Evolutionary conservation across 108 stramenopile species (phyloP).

Genomic region (Phaeodactylum tricornutum): DNA sequence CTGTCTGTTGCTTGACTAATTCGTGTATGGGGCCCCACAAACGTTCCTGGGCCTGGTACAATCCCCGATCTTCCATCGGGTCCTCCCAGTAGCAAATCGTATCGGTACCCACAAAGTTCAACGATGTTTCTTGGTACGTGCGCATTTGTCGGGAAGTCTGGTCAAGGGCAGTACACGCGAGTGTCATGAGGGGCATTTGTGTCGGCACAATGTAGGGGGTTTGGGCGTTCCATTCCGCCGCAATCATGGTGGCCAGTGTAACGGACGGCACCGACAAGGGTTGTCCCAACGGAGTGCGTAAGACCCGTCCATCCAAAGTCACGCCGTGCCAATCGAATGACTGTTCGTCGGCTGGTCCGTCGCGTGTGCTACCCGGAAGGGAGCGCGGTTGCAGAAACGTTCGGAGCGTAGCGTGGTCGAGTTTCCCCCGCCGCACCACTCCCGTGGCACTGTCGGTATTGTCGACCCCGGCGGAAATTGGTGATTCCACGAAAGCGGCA

Average conservation of each 20-base stretch:
- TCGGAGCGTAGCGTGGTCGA: conserved; percentile 1
- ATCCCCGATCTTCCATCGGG: conserved; percentile 60
- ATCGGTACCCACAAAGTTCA: conserved; percentile 81
- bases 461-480: conserved; percentile 84
- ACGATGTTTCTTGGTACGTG: conserved; percentile 24
- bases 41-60: conserved; percentile 58
- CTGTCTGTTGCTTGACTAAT: conserved; percentile 18
- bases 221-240: conserved; percentile 93
- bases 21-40: conserved; percentile 60
- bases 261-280: conserved; percentile 63
- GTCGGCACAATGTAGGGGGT: conserved; percentile 62
- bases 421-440: conserved; percentile 15
- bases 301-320: conserved; percentile 59
- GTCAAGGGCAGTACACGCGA: conserved; percentile 87
- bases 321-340: conserved; percentile 52
- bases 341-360: too few species aligned
- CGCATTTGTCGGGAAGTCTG: conserved; percentile 52
- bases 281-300: conserved; percentile 74
- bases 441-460: conserved; percentile 69
- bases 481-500: conserved; percentile 28
- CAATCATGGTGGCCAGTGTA: conserved; percentile 73
- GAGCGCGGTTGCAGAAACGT: conserved; percentile 14
- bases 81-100: conserved; percentile 68
- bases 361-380: neutral
- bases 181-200: conserved; percentile 96